Percentiles rank a stretch among this genome's conserved stretches.
These are phyloP conservation scores for Hermanozyma aechmeae DNA, from an alignment of 805 yeast genomes.

Conservation along the genomic window DNA sequence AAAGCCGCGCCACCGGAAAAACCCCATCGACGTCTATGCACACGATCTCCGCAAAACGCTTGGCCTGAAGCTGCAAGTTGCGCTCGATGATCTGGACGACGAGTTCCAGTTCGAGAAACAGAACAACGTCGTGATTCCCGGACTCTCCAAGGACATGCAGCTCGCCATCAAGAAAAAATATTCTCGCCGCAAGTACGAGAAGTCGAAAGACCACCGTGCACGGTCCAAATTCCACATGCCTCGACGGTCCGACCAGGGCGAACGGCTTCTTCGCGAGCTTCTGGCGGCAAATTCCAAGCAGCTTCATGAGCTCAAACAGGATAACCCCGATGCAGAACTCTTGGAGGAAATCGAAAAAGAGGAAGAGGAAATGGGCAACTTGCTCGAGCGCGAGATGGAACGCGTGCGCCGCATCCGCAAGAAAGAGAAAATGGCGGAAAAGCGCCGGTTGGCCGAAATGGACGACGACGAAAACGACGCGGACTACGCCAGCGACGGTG, in stretches of 20 bases:
- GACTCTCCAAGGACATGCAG: conserved; percentile 22
- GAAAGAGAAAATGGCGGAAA: conserved; percentile 30
- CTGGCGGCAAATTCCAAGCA: conserved; percentile 39
- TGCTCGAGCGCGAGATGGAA: conserved; percentile 42
- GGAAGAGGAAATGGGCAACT: conserved; percentile 34
- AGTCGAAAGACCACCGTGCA: conserved; percentile 1
- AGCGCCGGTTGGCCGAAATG: conserved; percentile 21
- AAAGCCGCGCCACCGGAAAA: conserved; percentile 4
- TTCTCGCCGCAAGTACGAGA: conserved; percentile 12
- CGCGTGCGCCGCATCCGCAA: conserved; percentile 37
- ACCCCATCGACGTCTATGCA: conserved; percentile 29
- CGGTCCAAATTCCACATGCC: background rate
- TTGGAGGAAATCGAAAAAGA: conserved; percentile 31
- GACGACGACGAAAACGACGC: conserved; percentile 5
- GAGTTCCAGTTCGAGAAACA: too few species aligned
- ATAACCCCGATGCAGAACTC: conserved; percentile 16
- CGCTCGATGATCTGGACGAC: too few species aligned
- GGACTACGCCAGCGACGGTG: conserved; percentile 7
- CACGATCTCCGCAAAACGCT: too few species aligned
- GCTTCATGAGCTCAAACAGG: conserved; percentile 15
- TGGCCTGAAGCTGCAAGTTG: too few species aligned
- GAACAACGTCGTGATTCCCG: conserved; percentile 15
- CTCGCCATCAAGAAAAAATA: conserved; percentile 24
- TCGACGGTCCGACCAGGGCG: too few species aligned
- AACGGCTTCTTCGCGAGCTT: conserved; percentile 24